Conservation (phyloP, 2,329 filamentous ascomycete species). For the Aspergillus sclerotialis region DNA sequence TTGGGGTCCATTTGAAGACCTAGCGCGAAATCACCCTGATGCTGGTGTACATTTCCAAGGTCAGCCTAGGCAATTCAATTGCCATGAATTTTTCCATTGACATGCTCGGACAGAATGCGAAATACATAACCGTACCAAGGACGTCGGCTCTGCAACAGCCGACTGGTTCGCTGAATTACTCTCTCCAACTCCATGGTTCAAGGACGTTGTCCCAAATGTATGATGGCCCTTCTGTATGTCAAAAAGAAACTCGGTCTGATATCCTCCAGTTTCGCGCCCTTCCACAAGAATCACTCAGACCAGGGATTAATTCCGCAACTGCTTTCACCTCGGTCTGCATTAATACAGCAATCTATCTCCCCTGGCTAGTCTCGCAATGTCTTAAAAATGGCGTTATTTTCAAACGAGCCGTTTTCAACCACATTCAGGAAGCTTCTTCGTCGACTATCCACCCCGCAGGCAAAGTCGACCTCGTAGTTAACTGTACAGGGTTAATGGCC, state of each 20-base stretch:
- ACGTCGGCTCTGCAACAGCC: slow-evolving; percentile 45
- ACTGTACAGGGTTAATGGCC: slow-evolving; percentile 72
- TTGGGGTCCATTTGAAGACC: slow-evolving; percentile 52
- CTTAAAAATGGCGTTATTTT: slow-evolving; percentile 62
- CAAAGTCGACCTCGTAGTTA: slow-evolving; percentile 62
- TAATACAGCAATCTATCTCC: slow-evolving; percentile 77
- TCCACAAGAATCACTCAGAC: slow-evolving; percentile 47
- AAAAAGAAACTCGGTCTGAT: neutral
- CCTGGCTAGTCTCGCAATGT: slow-evolving; percentile 74
- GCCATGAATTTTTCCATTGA: no score
- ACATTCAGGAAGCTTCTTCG: slow-evolving; percentile 61
- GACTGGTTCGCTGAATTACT: slow-evolving; percentile 61
- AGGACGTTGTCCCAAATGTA: slow-evolving; percentile 59
- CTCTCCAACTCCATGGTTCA: slow-evolving; percentile 62
- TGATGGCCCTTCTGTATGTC: neutral
- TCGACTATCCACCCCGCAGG: slow-evolving; percentile 47
- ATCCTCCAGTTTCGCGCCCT: slow-evolving; percentile 53
- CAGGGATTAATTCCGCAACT: slow-evolving; percentile 62
- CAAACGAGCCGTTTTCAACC: slow-evolving; percentile 52
- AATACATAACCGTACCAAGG: slow-evolving; percentile 56
- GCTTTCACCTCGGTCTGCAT: slow-evolving; percentile 79
- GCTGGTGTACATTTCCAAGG: slow-evolving; percentile 72
- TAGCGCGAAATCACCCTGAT: slow-evolving; percentile 59
- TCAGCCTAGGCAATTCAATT: no score
- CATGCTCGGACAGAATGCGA: slow-evolving; percentile 35